A percentile compares a stretch with the other conserved stretches of the same genome.
Conservation (phyloP, 345 rosid genomes). For the Chamaenerion angustifolium region DNA sequence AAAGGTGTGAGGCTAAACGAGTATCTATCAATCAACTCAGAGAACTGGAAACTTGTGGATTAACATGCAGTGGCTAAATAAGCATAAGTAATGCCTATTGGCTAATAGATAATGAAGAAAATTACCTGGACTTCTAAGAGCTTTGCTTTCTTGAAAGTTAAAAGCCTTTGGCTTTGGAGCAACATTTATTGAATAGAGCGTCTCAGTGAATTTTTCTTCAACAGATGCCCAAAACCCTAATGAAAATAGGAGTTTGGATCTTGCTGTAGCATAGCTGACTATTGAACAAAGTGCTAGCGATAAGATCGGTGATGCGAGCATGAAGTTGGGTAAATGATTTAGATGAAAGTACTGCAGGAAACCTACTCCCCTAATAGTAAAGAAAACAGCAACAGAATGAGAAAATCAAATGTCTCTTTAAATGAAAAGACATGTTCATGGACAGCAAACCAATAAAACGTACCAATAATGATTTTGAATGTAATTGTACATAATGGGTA, state of each 20-base stretch:
- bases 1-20: not conserved
- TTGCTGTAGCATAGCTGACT: constrained; percentile 36
- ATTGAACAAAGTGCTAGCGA: constrained; percentile 58
- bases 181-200: constrained; percentile 18
- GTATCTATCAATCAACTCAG: not conserved
- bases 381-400: not conserved
- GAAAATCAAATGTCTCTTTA: not conserved
- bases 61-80: too few relatives aligned
- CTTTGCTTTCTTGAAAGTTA: constrained; percentile 8
- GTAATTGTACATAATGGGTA: constrained; percentile 70
- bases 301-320: constrained; percentile 81
- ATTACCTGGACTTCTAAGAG: constrained; percentile 20
- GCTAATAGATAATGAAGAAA: constrained; percentile 1
- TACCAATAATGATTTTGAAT: constrained; percentile 91
- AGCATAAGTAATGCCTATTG: too few relatives aligned
- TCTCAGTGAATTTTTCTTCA: constrained; percentile 22
- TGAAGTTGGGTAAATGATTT: constrained; percentile 89
- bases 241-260: constrained; percentile 37
- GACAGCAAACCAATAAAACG: not conserved
- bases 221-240: constrained; percentile 49
- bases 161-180: not conserved
- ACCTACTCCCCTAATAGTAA: constrained; percentile 66
- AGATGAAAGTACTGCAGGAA: constrained; percentile 74
- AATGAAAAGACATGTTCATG: too few relatives aligned
- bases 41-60: not conserved